phyloP scores from a whole-genome alignment of 371 early-diverging fungal genomes.

The Mucor sp. region DNA sequence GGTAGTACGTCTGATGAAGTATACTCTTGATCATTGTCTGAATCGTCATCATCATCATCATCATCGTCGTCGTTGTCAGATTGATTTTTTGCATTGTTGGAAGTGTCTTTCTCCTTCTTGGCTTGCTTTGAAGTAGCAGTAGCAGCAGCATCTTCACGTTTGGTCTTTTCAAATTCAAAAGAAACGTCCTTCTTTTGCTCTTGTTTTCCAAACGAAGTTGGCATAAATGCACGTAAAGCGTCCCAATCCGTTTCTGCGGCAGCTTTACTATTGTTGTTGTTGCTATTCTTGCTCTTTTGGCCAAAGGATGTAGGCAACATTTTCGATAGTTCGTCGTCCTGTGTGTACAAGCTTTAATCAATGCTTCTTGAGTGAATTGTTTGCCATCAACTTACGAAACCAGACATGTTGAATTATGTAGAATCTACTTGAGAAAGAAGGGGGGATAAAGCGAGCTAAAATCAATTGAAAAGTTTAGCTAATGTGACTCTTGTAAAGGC shows the following conservation, averaged over 20 bases:
- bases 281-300: constrained; percentile 23
- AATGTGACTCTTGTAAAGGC: neutral
- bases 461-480: neutral
- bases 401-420: neutral
- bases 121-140: constrained; percentile 2
- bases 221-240: constrained; percentile 54
- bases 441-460: neutral
- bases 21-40: constrained; percentile 30
- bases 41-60: constrained; percentile 10
- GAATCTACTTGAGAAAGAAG: neutral
- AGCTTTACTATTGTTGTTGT: constrained; percentile 8
- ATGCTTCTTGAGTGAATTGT: neutral
- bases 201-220: constrained; percentile 65
- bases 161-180: constrained; percentile 48
- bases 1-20: constrained; percentile 49
- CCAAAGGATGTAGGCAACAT: constrained; percentile 57
- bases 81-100: neutral
- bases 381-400: neutral
- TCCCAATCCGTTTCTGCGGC: constrained; percentile 40
- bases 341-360: neutral
- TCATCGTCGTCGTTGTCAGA: neutral
- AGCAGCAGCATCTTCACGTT: constrained; percentile 25
- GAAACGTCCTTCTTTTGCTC: constrained; percentile 33
- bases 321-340: constrained; percentile 58
- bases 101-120: neutral